phyloP scores from a whole-genome alignment of 75 land plant genomes.

The Sequoiadendron giganteum region DNA sequence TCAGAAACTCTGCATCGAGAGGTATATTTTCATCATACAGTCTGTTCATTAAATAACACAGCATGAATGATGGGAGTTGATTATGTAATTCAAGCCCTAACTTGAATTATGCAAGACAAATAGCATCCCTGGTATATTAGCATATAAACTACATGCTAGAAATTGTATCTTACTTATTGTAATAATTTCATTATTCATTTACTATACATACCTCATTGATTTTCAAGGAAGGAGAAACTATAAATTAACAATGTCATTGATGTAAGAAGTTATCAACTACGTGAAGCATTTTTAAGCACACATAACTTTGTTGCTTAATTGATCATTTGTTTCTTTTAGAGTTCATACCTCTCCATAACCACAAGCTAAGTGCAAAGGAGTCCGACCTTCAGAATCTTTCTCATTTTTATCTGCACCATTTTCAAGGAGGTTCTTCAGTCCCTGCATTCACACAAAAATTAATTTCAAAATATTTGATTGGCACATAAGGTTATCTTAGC shows the following conservation, averaged over 20 bases:
- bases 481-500: background rate
- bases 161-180: background rate
- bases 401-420: conserved; percentile 34
- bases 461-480: background rate
- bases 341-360: conserved; percentile 33
- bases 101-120: background rate
- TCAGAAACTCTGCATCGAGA: background rate
- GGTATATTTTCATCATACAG: background rate
- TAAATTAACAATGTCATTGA: background rate
- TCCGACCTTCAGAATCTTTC: conserved; percentile 38
- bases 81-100: background rate
- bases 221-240: background rate
- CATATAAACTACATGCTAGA: background rate
- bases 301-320: background rate
- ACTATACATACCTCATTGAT: background rate
- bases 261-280: background rate
- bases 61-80: background rate
- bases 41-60: background rate
- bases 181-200: background rate
- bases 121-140: background rate
- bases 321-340: background rate
- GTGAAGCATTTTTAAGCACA: background rate
- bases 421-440: conserved; percentile 25
- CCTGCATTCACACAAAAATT: conserved; percentile 16
- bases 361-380: conserved; percentile 39